phyloP scores from a whole-genome alignment of 129 eudicot species.

The Smallanthus sonchifolius region DNA sequence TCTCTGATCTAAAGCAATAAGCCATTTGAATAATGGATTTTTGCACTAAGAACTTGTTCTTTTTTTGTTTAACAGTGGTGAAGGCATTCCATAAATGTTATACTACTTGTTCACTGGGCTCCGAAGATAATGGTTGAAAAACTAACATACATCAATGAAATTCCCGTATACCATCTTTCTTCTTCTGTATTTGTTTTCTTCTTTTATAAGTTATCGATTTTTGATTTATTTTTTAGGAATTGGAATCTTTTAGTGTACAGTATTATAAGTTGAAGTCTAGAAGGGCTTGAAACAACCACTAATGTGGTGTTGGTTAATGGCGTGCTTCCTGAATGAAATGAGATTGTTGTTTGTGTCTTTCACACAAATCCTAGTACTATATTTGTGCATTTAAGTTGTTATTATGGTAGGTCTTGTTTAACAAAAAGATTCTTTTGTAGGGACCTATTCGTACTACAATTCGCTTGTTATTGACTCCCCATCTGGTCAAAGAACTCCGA shows the following conservation, averaged over 20 bases:
- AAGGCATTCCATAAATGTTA: slow-evolving; percentile 87
- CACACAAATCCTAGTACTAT: slow-evolving; percentile 49
- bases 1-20: neutral
- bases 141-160: slow-evolving; percentile 63
- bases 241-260: slow-evolving; percentile 69
- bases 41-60: neutral
- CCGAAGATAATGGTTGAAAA: slow-evolving; percentile 90
- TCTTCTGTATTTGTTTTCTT: neutral
- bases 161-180: slow-evolving; percentile 54
- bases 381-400: neutral
- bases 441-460: slow-evolving; percentile 80
- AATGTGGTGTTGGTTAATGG: slow-evolving; percentile 96
- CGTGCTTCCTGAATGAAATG: slow-evolving; percentile 96
- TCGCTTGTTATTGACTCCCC: slow-evolving; percentile 86
- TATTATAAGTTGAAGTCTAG: slow-evolving; percentile 96
- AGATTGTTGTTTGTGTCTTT: slow-evolving; percentile 92
- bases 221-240: neutral
- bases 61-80: slow-evolving; percentile 62
- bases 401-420: slow-evolving; percentile 11
- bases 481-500: slow-evolving; percentile 96
- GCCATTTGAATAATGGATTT: neutral
- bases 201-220: neutral
- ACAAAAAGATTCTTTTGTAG: slow-evolving; percentile 31
- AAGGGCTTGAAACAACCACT: slow-evolving; percentile 95
- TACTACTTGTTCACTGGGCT: slow-evolving; percentile 82